These are phyloP conservation scores for Cytospora mali DNA, from an alignment of 2,329 filamentous ascomycete species.

Conservation along the genomic window DNA sequence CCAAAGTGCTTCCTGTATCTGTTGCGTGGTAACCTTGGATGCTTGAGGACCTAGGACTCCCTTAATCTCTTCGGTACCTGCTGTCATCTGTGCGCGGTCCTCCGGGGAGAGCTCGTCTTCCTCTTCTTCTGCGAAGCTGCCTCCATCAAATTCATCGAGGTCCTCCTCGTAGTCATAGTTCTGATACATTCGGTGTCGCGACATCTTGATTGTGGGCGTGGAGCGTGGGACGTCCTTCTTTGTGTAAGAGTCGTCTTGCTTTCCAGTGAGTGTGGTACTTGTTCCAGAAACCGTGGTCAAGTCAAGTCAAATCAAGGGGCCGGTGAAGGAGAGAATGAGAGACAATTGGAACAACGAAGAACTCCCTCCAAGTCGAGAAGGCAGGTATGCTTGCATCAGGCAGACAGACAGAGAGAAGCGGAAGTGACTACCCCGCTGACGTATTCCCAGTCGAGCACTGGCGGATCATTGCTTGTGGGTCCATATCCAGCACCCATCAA, in stretches of 20 bases:
- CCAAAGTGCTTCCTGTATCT: slow-evolving; percentile 91
- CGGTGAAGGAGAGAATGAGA: not conserved
- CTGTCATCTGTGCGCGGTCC: slow-evolving; percentile 56
- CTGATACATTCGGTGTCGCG: slow-evolving; percentile 50
- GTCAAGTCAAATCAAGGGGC: not conserved
- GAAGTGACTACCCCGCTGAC: not conserved
- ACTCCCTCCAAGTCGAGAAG: not conserved
- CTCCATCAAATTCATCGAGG: slow-evolving; percentile 53
- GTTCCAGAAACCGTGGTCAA: not conserved
- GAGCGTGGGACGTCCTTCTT: not conserved
- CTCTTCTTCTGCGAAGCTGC: slow-evolving; percentile 45
- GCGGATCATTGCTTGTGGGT: not conserved
- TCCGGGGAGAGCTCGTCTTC: slow-evolving; percentile 51
- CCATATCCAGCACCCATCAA: not conserved
- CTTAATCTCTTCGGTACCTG: slow-evolving; percentile 68
- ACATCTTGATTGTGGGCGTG: slow-evolving; percentile 40
- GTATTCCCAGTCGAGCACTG: too few relatives aligned
- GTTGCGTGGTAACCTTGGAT: slow-evolving; percentile 57
- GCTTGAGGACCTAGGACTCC: slow-evolving; percentile 63
- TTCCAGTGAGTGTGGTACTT: not conserved
- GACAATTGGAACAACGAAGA: not conserved
- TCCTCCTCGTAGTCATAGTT: slow-evolving; percentile 56
- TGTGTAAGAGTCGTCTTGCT: not conserved
- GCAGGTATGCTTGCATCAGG: not conserved
- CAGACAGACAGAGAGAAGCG: not conserved